Percentiles rank a stretch among this genome's conserved stretches.
Conservation (phyloP, 208 protist genomes). For the Crithidia thermophila region DNA sequence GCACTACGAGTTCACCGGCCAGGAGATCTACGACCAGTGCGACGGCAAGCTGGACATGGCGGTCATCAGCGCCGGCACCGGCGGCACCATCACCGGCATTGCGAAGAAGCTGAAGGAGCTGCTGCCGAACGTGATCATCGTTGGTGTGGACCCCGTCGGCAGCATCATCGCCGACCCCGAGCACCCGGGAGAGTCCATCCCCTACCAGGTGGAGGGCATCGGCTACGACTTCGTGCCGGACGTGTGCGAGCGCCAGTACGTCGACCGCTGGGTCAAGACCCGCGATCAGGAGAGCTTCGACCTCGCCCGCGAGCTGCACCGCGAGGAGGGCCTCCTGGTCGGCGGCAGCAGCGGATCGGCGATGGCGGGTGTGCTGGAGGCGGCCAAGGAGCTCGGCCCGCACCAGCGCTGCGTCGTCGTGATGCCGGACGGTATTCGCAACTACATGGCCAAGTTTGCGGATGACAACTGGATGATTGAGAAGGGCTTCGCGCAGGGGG, state of each 20-base stretch:
- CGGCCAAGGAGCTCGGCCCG: slow-evolving; percentile 89
- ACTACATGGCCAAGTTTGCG: slow-evolving; percentile 98
- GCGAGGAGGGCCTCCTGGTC: slow-evolving; percentile 95
- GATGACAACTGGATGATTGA: slow-evolving; percentile 97
- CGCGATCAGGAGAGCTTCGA: slow-evolving; percentile 94
- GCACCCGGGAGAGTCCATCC: slow-evolving; percentile 21
- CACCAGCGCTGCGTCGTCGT: slow-evolving; percentile 95
- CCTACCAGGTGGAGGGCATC: slow-evolving; percentile 98
- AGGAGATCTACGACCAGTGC: slow-evolving; percentile 96
- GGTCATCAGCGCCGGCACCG: slow-evolving; percentile 95
- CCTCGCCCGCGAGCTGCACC: slow-evolving; percentile 93
- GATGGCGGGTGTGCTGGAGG: slow-evolving; percentile 90
- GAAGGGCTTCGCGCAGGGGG: slow-evolving; percentile 87
- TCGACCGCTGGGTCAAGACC: slow-evolving; percentile 96
- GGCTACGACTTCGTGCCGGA: slow-evolving; percentile 98
- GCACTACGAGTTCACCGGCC: slow-evolving; percentile 96
- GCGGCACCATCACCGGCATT: slow-evolving; percentile 97
- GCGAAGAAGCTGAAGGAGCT: slow-evolving; percentile 74
- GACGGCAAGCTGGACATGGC: slow-evolving; percentile 96
- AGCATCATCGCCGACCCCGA: slow-evolving; percentile 95
- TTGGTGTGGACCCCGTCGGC: slow-evolving; percentile 97
- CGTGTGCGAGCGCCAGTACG: slow-evolving; percentile 91
- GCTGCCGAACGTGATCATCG: slow-evolving; percentile 82
- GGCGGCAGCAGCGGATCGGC: slow-evolving; percentile 95
- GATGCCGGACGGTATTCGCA: slow-evolving; percentile 96